Conservation (phyloP, 495 filamentous ascomycete genomes). For the Amphirosellinia nigrospora region DNA sequence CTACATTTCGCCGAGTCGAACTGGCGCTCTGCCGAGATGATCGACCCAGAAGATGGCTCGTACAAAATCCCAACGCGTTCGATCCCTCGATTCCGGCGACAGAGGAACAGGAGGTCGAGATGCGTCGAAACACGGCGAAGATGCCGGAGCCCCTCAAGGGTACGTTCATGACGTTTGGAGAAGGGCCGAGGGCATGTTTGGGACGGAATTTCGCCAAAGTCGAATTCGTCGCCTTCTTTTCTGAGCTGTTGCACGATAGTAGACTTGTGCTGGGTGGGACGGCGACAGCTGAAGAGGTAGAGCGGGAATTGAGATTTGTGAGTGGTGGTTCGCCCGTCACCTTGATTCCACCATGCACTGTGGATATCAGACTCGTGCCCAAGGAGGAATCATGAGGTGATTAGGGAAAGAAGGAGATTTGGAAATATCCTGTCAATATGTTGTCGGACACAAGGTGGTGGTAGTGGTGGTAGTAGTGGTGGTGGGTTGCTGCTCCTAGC, state of each 20-base stretch:
- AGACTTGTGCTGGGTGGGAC: neutral
- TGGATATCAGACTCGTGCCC: neutral
- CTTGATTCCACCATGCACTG: constrained; percentile 5
- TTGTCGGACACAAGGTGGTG: too few relatives aligned
- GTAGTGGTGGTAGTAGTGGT: too few relatives aligned
- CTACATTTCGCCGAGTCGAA: neutral
- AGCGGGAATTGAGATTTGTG: neutral
- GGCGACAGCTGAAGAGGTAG: neutral
- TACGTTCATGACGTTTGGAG: constrained; percentile 35
- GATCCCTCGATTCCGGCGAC: neutral
- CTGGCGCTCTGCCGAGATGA: neutral
- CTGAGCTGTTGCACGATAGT: constrained; percentile 19
- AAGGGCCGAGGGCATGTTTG: constrained; percentile 32
- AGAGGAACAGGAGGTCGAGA: neutral
- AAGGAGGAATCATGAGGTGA: neutral
- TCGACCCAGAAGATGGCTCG: constrained; percentile 1
- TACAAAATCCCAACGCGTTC: neutral
- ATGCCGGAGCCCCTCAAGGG: constrained; percentile 1
- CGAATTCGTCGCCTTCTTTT: constrained; percentile 34
- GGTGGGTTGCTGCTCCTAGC: too few relatives aligned
- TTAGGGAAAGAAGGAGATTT: too few relatives aligned
- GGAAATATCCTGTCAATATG: too few relatives aligned
- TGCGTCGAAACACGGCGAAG: neutral
- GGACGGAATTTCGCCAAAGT: constrained; percentile 35
- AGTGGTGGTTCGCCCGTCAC: constrained; percentile 13